These are phyloP conservation scores for Opeltia flavorubescens DNA, from an alignment of 495 filamentous ascomycete genomes.

Conservation along the genomic window DNA sequence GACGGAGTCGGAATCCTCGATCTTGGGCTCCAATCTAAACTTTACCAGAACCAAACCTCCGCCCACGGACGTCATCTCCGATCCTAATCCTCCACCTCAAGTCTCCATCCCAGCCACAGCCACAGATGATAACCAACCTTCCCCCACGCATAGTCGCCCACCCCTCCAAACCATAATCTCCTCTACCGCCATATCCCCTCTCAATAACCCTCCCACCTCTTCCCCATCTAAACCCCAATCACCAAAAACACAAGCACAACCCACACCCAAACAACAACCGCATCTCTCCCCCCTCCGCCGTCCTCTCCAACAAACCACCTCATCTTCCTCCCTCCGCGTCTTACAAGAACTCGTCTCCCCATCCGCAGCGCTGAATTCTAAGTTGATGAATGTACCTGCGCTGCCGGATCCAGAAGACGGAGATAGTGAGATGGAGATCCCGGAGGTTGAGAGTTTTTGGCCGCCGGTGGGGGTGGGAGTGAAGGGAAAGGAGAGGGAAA, in stretches of 20 bases:
- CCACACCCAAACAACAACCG: conserved; percentile 1
- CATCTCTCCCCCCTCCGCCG: neutral
- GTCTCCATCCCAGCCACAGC: neutral
- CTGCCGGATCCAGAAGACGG: neutral
- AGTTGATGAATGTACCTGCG: neutral
- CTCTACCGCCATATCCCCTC: neutral
- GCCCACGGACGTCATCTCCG: neutral
- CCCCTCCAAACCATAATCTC: neutral
- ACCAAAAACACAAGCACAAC: neutral
- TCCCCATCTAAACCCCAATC: neutral
- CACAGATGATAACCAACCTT: neutral
- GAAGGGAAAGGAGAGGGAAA: too few species aligned
- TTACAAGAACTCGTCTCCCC: conserved; percentile 9
- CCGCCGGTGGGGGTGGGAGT: too few species aligned
- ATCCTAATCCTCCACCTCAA: neutral
- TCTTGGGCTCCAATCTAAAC: neutral
- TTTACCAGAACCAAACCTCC: neutral
- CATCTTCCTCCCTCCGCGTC: conserved; percentile 10
- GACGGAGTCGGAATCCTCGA: neutral
- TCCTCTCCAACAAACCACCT: neutral
- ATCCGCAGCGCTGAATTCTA: conserved; percentile 5
- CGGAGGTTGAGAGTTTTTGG: neutral
- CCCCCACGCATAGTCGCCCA: neutral
- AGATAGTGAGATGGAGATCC: neutral
- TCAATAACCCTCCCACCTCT: neutral